Base-by-base conservation (phyloP, 108 stramenopile genomes). In the Epithemia pelagica region DNA sequence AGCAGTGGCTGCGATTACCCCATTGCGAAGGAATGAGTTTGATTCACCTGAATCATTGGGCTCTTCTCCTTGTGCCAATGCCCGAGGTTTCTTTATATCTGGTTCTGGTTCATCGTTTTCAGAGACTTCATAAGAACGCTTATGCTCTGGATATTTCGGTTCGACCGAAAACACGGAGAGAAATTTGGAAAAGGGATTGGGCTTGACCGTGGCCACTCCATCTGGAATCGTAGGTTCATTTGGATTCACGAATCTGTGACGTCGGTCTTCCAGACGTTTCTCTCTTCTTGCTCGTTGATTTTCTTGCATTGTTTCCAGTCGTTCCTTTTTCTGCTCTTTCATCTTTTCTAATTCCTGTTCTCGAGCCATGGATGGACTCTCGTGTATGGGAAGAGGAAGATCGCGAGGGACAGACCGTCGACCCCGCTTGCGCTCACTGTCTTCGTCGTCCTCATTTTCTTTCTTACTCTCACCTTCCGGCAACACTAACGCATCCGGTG, bases 171-270 rank as follows among this genome's bases (percentile, higher is more conserved):
- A 77, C 60, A 61, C 76, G 23, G 65, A 59, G n/a, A 79, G 64
- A 54, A 79, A 80, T 46, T 62, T 58, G 22, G 79, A 80, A 70
- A 80, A 80, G 0, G 79, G 79, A 76, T 80, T 75, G 33, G 73
- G 59, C 31, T 70, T 53, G n/a, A 25, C 66, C 61, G n/a, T 25
- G 1, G 46, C 23, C 30, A 26, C 52, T 23, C 61, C 57, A 21
- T 61, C 24, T 5, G 5, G 31, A 30, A 8, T 30, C 5, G 62
- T 68, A 58, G 27, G 28, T 37, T 57, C 24, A 24, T 58, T 23
- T 0, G 32, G 66, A 28, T 67, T 61, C 37, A 15, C 10, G 15
- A 10, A 10, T 15, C 37, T 5, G 15, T 46, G 37, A 52, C 74
- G 74, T 30, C 68, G 74, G 24, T 68, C 73, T 32, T 78, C 52